phyloP scores from a whole-genome alignment of 257 asterid species.

The Solanum chilense region DNA sequence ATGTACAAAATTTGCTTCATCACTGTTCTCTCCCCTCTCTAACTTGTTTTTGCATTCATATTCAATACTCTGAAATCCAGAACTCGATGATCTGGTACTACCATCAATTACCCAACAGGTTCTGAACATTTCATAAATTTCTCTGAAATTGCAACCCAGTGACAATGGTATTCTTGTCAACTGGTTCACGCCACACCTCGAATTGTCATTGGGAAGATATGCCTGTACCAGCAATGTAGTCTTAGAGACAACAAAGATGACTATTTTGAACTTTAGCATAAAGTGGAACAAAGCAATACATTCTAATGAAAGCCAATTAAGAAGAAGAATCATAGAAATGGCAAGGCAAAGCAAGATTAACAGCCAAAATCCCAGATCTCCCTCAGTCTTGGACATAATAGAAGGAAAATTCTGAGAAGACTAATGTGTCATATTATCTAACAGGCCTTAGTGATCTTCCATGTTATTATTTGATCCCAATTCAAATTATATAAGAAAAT shows the following conservation, averaged over 20 bases:
- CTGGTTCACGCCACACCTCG: neutral
- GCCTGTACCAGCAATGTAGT: constrained; percentile 20
- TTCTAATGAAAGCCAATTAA: neutral
- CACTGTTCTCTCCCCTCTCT: neutral
- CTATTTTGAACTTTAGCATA: neutral
- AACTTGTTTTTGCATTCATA: constrained; percentile 1
- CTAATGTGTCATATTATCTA: neutral
- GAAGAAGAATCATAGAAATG: neutral
- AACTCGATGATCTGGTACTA: constrained; percentile 6
- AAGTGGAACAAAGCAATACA: neutral
- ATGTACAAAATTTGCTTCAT: constrained; percentile 9
- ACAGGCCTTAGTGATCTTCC: neutral
- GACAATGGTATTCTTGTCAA: constrained; percentile 8
- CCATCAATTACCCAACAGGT: constrained; percentile 9
- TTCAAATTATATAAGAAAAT: neutral
- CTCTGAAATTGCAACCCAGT: constrained; percentile 11
- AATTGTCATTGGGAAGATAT: neutral
- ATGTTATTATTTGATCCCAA: neutral
- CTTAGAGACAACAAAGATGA: neutral
- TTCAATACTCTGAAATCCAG: constrained; percentile 5
- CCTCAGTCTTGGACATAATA: neutral
- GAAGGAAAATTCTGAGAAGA: neutral
- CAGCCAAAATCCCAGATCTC: neutral
- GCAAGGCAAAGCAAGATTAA: neutral
- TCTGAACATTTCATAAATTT: constrained; percentile 6